A percentile compares a stretch with the other conserved stretches of the same genome.
phyloP scores from a whole-genome alignment of 73 alveolate genomes.

The Effrenium voratum region DNA sequence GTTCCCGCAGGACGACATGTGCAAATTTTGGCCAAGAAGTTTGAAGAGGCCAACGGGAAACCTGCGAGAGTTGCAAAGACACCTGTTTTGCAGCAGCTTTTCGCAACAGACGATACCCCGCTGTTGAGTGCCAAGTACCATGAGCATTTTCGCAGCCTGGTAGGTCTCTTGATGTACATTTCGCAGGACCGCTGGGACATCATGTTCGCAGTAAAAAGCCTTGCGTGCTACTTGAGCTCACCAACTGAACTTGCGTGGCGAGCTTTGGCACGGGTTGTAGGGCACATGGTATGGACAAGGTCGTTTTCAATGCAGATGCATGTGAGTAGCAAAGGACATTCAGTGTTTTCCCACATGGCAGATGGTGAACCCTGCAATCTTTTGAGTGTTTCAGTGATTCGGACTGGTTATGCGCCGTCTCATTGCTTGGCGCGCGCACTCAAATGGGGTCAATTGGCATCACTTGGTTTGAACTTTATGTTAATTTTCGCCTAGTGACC shows the following conservation, averaged over 20 bases:
- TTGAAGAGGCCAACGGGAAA: not conserved
- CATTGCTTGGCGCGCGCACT: too few species aligned
- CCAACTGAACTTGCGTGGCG: not conserved
- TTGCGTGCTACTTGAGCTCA: not conserved
- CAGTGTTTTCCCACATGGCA: too few species aligned
- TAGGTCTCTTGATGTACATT: not conserved
- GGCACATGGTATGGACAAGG: not conserved
- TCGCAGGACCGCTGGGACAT: slow-evolving; percentile 20
- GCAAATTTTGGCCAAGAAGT: not conserved
- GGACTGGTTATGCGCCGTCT: too few species aligned
- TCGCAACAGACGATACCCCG: not conserved
- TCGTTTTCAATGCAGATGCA: not conserved
- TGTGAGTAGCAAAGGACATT: not conserved
- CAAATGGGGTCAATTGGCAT: too few species aligned
- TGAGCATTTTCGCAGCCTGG: not conserved
- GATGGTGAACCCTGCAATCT: too few species aligned
- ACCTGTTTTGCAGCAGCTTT: not conserved
- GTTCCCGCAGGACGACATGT: not conserved
- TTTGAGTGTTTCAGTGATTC: too few species aligned
- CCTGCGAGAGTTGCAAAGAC: not conserved
- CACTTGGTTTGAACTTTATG: too few species aligned
- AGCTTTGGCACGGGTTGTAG: not conserved
- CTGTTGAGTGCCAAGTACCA: not conserved
- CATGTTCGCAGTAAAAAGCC: not conserved
- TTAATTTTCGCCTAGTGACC: too few species aligned